phyloP scores from a whole-genome alignment of 1,284 basidiomycete genomes.

The Tilletia caries region DNA sequence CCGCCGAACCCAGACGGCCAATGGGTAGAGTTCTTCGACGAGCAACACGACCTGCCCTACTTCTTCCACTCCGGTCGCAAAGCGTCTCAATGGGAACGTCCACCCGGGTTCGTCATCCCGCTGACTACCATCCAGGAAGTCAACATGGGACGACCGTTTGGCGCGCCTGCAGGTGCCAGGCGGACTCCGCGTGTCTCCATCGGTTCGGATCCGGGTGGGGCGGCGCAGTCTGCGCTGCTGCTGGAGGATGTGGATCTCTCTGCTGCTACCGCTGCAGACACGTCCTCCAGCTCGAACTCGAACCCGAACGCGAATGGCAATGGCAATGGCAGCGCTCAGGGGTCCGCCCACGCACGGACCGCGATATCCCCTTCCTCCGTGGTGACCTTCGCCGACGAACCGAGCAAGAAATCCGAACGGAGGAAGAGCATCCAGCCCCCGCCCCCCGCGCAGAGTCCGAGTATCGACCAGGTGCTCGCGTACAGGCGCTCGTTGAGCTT shows the following conservation, averaged over 20 bases:
- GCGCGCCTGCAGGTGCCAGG: background rate
- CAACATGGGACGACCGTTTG: conserved; percentile 7
- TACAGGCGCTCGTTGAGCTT: conserved; percentile 12
- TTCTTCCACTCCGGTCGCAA: conserved; percentile 87
- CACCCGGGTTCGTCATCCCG: conserved; percentile 81
- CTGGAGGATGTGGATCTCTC: too few species aligned
- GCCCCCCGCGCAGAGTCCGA: conserved; percentile 14
- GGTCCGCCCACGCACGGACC: conserved; percentile 20
- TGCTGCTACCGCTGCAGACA: background rate
- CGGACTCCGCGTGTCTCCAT: conserved; percentile 1
- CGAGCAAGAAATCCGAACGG: background rate
- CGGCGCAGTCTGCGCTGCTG: background rate
- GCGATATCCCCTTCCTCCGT: too few species aligned
- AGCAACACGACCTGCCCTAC: conserved; percentile 74
- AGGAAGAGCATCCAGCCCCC: conserved; percentile 9
- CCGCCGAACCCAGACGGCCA: conserved; percentile 80
- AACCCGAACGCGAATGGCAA: background rate
- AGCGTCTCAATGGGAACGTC: conserved; percentile 83
- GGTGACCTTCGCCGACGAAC: conserved; percentile 15
- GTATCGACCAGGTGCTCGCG: conserved; percentile 22
- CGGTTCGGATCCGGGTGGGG: background rate
- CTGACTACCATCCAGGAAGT: conserved; percentile 73
- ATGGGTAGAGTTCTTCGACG: conserved; percentile 90
- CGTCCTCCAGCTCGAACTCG: background rate
- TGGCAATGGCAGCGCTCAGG: background rate